Conservation (phyloP, 495 filamentous ascomycete genomes). For the Neurospora sp. region DNA sequence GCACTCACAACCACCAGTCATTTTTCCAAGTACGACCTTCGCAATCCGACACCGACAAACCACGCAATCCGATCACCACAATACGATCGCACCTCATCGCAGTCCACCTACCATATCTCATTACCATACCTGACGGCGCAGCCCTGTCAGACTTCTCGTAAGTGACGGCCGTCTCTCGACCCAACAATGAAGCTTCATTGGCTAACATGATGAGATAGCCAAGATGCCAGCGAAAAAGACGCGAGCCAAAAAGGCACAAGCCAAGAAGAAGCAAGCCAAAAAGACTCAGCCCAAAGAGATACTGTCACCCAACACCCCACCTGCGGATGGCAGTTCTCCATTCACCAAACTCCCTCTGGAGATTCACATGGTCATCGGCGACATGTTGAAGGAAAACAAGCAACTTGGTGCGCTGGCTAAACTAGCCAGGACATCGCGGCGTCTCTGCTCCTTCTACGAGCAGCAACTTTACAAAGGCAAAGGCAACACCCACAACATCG, state of each 20-base stretch:
- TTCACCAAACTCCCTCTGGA: neutral
- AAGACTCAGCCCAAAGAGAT: neutral
- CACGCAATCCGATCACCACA: neutral
- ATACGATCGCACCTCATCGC: neutral
- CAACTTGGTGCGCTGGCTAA: neutral
- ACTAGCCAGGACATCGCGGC: neutral
- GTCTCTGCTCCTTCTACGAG: neutral
- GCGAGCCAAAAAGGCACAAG: neutral
- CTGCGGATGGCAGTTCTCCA: neutral
- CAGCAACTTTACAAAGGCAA: neutral
- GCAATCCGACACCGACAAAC: neutral
- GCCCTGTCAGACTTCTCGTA: neutral
- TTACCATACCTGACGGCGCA: neutral
- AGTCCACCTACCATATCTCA: neutral
- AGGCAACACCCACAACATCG: neutral
- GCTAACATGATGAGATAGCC: neutral
- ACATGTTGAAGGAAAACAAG: neutral
- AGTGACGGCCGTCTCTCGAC: neutral
- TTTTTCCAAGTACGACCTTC: neutral
- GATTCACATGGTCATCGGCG: neutral
- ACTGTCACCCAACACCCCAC: neutral
- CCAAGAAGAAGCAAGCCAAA: neutral
- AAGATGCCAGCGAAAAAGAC: neutral
- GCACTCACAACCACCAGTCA: neutral
- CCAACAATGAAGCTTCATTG: neutral